Percentiles rank a stretch among this genome's conserved stretches.
phyloP scores from a whole-genome alignment of 495 filamentous ascomycete genomes.

The Penicillium coffeae region DNA sequence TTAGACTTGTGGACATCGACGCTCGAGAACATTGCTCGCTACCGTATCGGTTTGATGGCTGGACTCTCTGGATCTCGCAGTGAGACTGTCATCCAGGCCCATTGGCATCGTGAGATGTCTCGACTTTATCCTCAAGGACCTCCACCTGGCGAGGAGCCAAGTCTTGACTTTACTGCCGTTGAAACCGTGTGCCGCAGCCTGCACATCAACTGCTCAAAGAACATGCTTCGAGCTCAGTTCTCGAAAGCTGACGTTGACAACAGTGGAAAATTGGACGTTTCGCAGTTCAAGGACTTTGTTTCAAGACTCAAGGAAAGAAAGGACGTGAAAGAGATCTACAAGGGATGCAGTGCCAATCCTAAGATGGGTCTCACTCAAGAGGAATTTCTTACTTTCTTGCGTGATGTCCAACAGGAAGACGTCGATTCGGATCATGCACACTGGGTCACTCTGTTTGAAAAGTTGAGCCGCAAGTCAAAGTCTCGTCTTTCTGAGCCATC shows the following conservation, averaged over 20 bases:
- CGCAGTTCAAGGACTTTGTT: conserved; percentile 79
- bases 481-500: conserved; percentile 43
- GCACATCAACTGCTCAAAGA: conserved; percentile 80
- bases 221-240: conserved; percentile 72
- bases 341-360: conserved; percentile 43
- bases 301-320: conserved; percentile 73
- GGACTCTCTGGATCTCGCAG: conserved; percentile 73
- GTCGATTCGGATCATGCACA: conserved; percentile 58
- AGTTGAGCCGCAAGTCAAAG: conserved; percentile 63
- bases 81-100: conserved; percentile 71
- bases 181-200: conserved; percentile 79
- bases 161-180: conserved; percentile 69
- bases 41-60: conserved; percentile 83
- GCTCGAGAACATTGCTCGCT: conserved; percentile 72
- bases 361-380: conserved; percentile 61
- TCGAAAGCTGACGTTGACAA: conserved; percentile 60
- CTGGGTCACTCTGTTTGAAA: conserved; percentile 74
- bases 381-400: conserved; percentile 75
- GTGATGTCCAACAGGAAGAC: conserved; percentile 69
- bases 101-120: conserved; percentile 86
- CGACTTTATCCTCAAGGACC: conserved; percentile 55
- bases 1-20: conserved; percentile 78
- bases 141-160: conserved; percentile 58
- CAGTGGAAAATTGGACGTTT: conserved; percentile 63
- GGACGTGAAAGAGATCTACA: conserved; percentile 72